Percentiles rank a stretch among this genome's conserved stretches.
Conservation (phyloP, 768 basidiomycete species). For the Hypsizygus marmoreus region DNA sequence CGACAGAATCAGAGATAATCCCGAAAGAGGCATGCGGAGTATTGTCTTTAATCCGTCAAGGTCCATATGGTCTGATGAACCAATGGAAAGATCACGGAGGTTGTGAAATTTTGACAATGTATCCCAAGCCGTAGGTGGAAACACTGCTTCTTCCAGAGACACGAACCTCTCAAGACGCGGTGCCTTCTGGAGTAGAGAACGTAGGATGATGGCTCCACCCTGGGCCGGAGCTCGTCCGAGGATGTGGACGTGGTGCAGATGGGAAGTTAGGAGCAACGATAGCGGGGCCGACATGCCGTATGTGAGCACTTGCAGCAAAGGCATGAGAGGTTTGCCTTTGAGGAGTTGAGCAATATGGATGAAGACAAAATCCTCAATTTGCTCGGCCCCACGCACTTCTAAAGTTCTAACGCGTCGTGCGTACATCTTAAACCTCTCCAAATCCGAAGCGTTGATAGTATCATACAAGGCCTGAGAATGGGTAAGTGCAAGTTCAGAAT, state of each 20-base stretch:
- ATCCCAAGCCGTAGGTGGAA: too few species aligned
- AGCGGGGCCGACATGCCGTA: background rate
- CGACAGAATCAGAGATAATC: too few species aligned
- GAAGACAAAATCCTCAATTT: background rate
- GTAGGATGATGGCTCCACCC: background rate
- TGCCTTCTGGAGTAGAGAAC: background rate
- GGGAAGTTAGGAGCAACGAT: slow-evolving; percentile 2
- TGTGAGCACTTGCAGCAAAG: background rate
- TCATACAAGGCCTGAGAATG: background rate
- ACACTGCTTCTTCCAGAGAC: too few species aligned
- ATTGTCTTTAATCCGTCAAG: too few species aligned
- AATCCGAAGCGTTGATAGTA: background rate
- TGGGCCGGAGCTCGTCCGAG: background rate
- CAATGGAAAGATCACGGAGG: too few species aligned
- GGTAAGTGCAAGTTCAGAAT: background rate
- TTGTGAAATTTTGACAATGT: too few species aligned
- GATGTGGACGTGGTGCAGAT: slow-evolving; percentile 3
- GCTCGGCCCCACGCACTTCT: too few species aligned
- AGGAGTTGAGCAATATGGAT: background rate
- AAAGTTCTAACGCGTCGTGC: background rate
- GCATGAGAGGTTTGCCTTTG: background rate
- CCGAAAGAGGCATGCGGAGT: too few species aligned
- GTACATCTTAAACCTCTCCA: background rate
- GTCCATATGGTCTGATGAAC: too few species aligned
- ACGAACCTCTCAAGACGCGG: slow-evolving; percentile 1